Percentiles rank a stretch among this genome's conserved stretches.
Conservation (phyloP, 2,329 filamentous ascomycete genomes). For the Colletotrichum sidae region DNA sequence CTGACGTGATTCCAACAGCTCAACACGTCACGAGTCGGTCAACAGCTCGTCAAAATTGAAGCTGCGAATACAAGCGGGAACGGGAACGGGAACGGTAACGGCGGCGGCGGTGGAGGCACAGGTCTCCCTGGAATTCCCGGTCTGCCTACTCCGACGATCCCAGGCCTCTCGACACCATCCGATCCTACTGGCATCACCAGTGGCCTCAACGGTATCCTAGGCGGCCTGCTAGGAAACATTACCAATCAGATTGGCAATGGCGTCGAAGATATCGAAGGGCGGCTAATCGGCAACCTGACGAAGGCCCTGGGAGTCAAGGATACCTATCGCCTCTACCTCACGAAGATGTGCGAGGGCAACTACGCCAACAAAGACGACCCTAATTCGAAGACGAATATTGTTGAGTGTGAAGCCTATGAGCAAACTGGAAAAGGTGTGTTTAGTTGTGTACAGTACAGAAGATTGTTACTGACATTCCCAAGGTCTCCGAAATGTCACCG, state of each 20-base stretch:
- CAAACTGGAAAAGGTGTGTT: conserved; percentile 18
- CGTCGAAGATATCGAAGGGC: conserved; percentile 40
- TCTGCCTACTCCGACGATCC: conserved; percentile 10
- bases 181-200: conserved; percentile 27
- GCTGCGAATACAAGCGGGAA: conserved; percentile 27
- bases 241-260: conserved; percentile 36
- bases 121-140: conserved; percentile 15
- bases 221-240: conserved; percentile 37
- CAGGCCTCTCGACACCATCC: conserved; percentile 1
- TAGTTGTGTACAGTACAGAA: background rate
- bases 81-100: conserved; percentile 20
- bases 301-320: conserved; percentile 39
- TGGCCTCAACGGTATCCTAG: conserved; percentile 35
- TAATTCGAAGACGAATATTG: conserved; percentile 27
- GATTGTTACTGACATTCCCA: background rate
- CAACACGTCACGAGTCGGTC: conserved; percentile 38
- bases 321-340: conserved; percentile 39
- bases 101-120: background rate
- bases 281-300: conserved; percentile 40
- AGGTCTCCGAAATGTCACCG: conserved; percentile 40
- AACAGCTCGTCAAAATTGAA: conserved; percentile 35
- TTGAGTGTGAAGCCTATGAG: conserved; percentile 34
- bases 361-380: conserved; percentile 31
- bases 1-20: conserved; percentile 14
- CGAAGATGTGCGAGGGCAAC: conserved; percentile 40